Evolutionary conservation across 2,329 filamentous ascomycete species (phyloP).

Genomic region (Tricladium varicosporioides): DNA sequence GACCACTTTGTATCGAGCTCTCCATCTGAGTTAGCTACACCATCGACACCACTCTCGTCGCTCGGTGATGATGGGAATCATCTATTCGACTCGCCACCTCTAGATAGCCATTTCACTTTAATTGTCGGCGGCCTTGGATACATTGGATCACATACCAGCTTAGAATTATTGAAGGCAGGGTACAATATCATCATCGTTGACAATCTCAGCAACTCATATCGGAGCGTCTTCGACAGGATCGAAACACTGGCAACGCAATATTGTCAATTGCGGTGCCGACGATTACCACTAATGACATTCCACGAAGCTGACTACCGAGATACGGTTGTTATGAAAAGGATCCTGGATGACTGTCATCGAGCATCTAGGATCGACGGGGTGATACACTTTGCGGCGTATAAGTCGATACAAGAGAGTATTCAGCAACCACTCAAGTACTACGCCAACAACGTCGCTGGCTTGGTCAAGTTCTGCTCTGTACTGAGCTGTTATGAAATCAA

Average conservation of each 20-base stretch:
- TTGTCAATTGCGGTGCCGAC: no score
- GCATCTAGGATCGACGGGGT: conserved; percentile 55
- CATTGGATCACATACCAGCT: conserved; percentile 49
- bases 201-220: conserved; percentile 37
- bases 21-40: no score
- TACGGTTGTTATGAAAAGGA: conserved; percentile 16
- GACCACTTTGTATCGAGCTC: no score
- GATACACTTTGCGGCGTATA: conserved; percentile 67
- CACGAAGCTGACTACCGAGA: conserved; percentile 32
- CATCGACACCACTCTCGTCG: no score
- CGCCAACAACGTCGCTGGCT: conserved; percentile 62
- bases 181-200: conserved; percentile 43
- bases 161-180: conserved; percentile 47
- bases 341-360: conserved; percentile 22
- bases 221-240: conserved; percentile 23
- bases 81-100: no score
- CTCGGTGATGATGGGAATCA: no score
- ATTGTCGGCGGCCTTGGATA: conserved; percentile 47
- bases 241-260: conserved; percentile 21
- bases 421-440: conserved; percentile 59
- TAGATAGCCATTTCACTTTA: conserved; percentile 28
- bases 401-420: conserved; percentile 63
- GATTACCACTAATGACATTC: conserved; percentile 23
- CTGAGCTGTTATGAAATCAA: conserved; percentile 59
- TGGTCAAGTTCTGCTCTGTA: conserved; percentile 55